Base-by-base conservation (phyloP, 352 stramenopile species). In the Phytophthora multivora region DNA sequence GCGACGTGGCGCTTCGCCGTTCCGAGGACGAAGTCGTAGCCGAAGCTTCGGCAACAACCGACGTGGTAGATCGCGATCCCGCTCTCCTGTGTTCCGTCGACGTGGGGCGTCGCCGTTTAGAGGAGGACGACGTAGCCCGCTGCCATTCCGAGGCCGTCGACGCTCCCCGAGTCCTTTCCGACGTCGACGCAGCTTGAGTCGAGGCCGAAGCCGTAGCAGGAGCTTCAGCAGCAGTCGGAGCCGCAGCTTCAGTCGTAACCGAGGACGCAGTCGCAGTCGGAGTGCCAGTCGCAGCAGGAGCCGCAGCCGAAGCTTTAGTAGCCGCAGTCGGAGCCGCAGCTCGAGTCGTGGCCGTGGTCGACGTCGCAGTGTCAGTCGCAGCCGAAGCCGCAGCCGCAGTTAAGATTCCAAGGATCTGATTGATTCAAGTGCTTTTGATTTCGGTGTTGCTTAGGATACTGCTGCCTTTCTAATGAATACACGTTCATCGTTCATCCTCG, bases 21-120 rank as follows among this genome's bases (percentile, higher is more conserved):
- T 84, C 43, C 78, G 87, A 16, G 79, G 76, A 0, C 60, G 75
- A 1, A 85, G 79, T 63, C 75, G 64, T 3, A 75, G 70, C 15
- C 67, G 46, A 16, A 77, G 73, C 18, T 68, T 69, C 13, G 55
- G 45, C 8, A 64, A 59, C n/a, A 70, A 57, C 16, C 72, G 75
- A 1, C 45, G 51, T 25, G 13, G 46, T 0, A 49, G 72, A 1
- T 74, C 74, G 6, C 62, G 75, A 19, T 81, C 63, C 16, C 69
- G 72, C 10, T 88, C 78, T 15, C 74, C 79, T 1, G 57, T 19
- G 2, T 76, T 75, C 31, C 72, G 77, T 46, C 73, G 79, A 18
- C 77, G 79, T 13, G 70, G 33, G 3, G 30, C 69, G 6, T 80
- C 78, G 11, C 75, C 75, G 1, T 83, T 83, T 41, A 59, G 71